A percentile compares a stretch with the other conserved stretches of the same genome.
Conservation (phyloP, 148 eudicot genomes). For the Bassia scoparia region DNA sequence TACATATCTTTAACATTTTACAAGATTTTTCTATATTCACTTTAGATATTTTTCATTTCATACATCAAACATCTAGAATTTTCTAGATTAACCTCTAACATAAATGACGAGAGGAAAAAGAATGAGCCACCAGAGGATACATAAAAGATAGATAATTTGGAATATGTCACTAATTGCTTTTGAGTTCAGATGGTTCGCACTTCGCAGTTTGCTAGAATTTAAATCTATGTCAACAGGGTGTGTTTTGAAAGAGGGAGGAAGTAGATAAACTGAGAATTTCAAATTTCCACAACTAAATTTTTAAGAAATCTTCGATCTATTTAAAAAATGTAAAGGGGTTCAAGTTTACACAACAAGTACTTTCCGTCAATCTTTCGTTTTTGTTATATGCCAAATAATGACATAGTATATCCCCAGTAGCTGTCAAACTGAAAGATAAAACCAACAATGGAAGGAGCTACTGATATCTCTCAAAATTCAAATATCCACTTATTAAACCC, state of each 20-base stretch:
- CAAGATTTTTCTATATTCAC: too few relatives aligned
- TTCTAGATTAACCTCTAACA: too few relatives aligned
- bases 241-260: too few relatives aligned
- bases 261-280: background rate
- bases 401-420: background rate
- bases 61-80: too few relatives aligned
- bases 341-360: background rate
- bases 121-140: background rate
- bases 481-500: background rate
- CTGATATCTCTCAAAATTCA: background rate
- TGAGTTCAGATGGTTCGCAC: background rate
- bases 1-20: too few relatives aligned
- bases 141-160: background rate
- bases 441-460: background rate
- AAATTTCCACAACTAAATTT: background rate
- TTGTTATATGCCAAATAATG: background rate
- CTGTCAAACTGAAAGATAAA: background rate
- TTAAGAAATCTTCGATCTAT: too few relatives aligned
- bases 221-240: too few relatives aligned
- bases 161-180: background rate
- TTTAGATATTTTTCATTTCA: too few relatives aligned
- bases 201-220: too few relatives aligned
- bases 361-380: background rate
- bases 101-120: background rate
- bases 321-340: too few relatives aligned